Conservation (phyloP, 768 basidiomycete species). For the Gelatoporia subvermispora region DNA sequence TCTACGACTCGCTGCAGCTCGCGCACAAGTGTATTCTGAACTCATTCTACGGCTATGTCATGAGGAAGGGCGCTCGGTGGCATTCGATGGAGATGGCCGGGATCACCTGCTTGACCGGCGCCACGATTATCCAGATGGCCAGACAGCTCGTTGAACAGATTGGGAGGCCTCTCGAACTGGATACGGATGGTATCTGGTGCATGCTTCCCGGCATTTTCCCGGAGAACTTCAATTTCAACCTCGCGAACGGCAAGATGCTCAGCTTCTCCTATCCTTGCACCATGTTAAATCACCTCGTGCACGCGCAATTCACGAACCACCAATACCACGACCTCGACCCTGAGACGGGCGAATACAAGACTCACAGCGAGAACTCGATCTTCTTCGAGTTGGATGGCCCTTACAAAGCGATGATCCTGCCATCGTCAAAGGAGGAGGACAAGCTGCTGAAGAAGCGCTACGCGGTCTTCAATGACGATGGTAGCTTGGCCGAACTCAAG, state of each 20-base stretch:
- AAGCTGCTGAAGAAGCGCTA: conserved; percentile 98
- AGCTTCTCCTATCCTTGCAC: conserved; percentile 96
- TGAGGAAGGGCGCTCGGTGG: conserved; percentile 99
- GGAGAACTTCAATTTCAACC: conserved; percentile 95
- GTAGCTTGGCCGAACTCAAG: conserved; percentile 95
- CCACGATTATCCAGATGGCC: conserved; percentile 98
- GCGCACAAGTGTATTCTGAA: conserved; percentile 99
- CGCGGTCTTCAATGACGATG: conserved; percentile 98
- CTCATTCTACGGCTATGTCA: conserved; percentile 99
- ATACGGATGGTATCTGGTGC: conserved; percentile 99
- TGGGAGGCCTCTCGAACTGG: conserved; percentile 92
- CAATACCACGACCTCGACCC: conserved; percentile 94
- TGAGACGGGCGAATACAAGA: conserved; percentile 75
- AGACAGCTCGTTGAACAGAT: conserved; percentile 96
- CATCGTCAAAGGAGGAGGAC: conserved; percentile 98
- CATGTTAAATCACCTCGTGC: conserved; percentile 97
- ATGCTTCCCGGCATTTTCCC: conserved; percentile 99
- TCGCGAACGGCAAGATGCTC: conserved; percentile 81
- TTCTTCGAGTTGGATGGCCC: conserved; percentile 99
- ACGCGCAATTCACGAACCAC: conserved; percentile 93
- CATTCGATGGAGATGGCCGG: conserved; percentile 99
- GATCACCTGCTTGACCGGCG: conserved; percentile 96
- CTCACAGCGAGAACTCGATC: conserved; percentile 96
- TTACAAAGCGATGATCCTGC: conserved; percentile 98
- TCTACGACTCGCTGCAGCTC: conserved; percentile 97